Conservation (phyloP, 208 protist genomes). For the Herpetomonas tarakana region DNA sequence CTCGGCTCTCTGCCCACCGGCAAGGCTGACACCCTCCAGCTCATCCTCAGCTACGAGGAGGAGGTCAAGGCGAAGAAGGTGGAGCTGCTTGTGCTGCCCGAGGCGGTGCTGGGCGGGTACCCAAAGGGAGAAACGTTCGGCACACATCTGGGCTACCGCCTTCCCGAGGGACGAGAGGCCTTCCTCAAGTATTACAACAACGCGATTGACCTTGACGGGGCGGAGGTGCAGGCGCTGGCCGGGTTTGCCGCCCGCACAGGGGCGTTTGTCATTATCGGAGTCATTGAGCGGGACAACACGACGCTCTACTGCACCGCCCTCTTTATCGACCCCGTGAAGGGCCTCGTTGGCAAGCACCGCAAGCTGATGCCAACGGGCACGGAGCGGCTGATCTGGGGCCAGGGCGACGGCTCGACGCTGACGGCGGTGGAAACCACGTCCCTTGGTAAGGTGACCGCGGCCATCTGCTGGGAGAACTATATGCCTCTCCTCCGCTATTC, state of each 20-base stretch:
- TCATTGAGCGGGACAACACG: conserved; percentile 1
- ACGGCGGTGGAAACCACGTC: background rate
- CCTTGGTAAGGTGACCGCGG: background rate
- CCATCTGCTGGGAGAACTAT: conserved; percentile 8
- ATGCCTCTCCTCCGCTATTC: background rate
- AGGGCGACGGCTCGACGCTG: conserved; percentile 1
- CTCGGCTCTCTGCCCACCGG: background rate
- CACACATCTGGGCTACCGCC: conserved; percentile 4
- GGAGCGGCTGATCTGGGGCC: conserved; percentile 6
- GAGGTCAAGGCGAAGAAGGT: background rate
- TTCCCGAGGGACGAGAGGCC: conserved; percentile 1
- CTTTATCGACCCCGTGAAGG: conserved; percentile 4
- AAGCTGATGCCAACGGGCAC: conserved; percentile 6
- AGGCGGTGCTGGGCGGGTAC: conserved; percentile 5
- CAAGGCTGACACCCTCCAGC: conserved; percentile 1
- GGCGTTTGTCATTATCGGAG: conserved; percentile 1
- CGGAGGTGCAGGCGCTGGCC: conserved; percentile 1
- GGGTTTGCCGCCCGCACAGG: background rate
- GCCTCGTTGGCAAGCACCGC: conserved; percentile 3
- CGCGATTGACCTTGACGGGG: background rate
- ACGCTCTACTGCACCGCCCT: conserved; percentile 4
- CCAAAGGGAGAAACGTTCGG: conserved; percentile 6
- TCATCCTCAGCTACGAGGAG: conserved; percentile 1
- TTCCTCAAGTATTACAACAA: background rate
- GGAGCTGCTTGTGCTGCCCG: conserved; percentile 5